Base-by-base conservation (phyloP, 2,329 filamentous ascomycete species). In the Calonectria naviculata region DNA sequence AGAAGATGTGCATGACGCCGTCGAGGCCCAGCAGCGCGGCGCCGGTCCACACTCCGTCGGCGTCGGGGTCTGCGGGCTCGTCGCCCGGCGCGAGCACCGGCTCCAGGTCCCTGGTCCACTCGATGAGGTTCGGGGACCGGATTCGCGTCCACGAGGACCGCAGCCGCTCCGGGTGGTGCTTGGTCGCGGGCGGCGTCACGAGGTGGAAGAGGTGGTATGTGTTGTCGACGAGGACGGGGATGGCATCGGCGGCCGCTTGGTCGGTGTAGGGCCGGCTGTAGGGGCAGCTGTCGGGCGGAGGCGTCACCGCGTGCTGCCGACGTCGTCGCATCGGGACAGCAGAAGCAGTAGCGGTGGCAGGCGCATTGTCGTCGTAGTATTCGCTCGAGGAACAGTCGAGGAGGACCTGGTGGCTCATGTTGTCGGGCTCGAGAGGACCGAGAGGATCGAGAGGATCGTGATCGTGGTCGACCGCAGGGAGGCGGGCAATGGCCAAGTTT, bases 171-270 rank as follows among this genome's bases (percentile, higher is more conserved):
- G 81, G 81, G 58, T 82, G 79, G 66, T 82, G 80, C n/a, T 74
- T 76, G 34, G 82, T 83, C 46, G 73, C 73, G 8, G 78, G 77
- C 17, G 80, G 80, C 28, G 80, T 80, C 10, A 73, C 78, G 28
- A 81, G 80, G 72, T 83, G 81, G 67, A 83, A 83, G 65, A 83
- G 65, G 67, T 83, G 81, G 72, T 83, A 83, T 26, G 79, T 81
- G 54, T 80, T 75, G 66, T 80, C 81, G 62, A 83, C 77, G 19
- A 83, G 78, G 3, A 83, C 67, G 1, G 82, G 82, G 31, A 83
- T 83, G 28, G 80, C 81, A 71, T 83, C 82, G 34, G 81, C 82
- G 5, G 81, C 79, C 1, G 81, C 82, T 58, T 81, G 76, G 5
- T 71, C 62, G 10, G 73, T 52, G 28, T 79, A 80, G 5, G 75